A percentile compares a stretch with the other conserved stretches of the same genome.
phyloP scores from a whole-genome alignment of 2,329 filamentous ascomycete genomes.

The Helminthosporium solani region DNA sequence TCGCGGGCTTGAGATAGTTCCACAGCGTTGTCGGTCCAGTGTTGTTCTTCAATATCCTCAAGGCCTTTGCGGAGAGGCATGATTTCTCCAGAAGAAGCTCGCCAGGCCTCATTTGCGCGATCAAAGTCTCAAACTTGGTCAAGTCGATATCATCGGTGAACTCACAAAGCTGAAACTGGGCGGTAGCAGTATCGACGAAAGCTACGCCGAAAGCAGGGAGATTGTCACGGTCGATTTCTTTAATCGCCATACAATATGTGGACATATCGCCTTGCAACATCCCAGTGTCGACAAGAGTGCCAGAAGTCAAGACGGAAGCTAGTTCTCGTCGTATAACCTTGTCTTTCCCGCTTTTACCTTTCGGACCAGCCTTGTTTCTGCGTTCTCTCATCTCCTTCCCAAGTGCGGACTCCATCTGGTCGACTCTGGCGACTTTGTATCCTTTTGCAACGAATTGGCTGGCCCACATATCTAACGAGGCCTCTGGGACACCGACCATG shows the following conservation, averaged over 20 bases:
- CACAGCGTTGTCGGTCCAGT: slow-evolving; percentile 89
- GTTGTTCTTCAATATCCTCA: slow-evolving; percentile 95
- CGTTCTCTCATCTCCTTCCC: slow-evolving; percentile 99
- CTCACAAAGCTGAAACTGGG: slow-evolving; percentile 89
- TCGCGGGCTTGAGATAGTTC: slow-evolving; percentile 84
- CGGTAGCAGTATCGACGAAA: slow-evolving; percentile 93
- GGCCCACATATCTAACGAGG: slow-evolving; percentile 93
- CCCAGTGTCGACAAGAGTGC: slow-evolving; percentile 89
- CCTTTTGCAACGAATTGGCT: slow-evolving; percentile 98
- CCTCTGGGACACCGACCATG: slow-evolving; percentile 97
- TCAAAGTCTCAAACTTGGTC: slow-evolving; percentile 95
- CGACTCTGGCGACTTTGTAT: slow-evolving; percentile 93
- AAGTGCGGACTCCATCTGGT: slow-evolving; percentile 93
- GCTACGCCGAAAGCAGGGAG: slow-evolving; percentile 85
- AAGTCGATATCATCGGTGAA: slow-evolving; percentile 90
- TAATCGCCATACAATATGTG: slow-evolving; percentile 93
- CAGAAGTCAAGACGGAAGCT: slow-evolving; percentile 84
- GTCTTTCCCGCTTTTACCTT: slow-evolving; percentile 65
- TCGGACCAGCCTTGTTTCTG: slow-evolving; percentile 57
- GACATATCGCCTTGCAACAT: slow-evolving; percentile 99
- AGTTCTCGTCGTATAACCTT: slow-evolving; percentile 93
- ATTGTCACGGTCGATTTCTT: slow-evolving; percentile 66
- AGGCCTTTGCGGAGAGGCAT: slow-evolving; percentile 78
- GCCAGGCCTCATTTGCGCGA: slow-evolving; percentile 86
- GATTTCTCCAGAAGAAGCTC: slow-evolving; percentile 86